Conservation (phyloP, 2,329 filamentous ascomycete species). For the Colletotrichum viniferum region DNA sequence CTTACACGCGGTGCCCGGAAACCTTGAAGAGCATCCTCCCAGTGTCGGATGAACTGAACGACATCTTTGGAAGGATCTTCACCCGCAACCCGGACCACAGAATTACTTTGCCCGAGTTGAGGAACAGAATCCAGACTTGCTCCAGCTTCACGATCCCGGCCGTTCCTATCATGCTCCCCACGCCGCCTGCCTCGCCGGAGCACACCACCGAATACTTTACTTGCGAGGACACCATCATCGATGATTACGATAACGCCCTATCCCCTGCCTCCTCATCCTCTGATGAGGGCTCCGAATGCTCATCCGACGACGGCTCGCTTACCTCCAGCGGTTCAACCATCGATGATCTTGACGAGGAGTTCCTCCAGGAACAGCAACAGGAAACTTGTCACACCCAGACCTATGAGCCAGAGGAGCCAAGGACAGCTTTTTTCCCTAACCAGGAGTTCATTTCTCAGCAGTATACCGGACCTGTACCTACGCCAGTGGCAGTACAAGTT, state of each 20-base stretch:
- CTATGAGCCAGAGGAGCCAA: slow-evolving; percentile 51
- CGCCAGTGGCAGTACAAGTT: slow-evolving; percentile 26
- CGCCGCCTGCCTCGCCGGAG: slow-evolving; percentile 48
- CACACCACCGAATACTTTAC: slow-evolving; percentile 49
- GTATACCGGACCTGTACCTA: slow-evolving; percentile 44
- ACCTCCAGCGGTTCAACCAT: slow-evolving; percentile 58
- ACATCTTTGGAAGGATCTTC: slow-evolving; percentile 87
- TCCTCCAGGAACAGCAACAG: slow-evolving; percentile 48
- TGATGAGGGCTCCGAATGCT: slow-evolving; percentile 42
- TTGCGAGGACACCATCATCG: slow-evolving; percentile 48
- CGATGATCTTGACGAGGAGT: slow-evolving; percentile 56
- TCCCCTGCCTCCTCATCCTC: slow-evolving; percentile 52
- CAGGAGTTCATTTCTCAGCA: slow-evolving; percentile 53
- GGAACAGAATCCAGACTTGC: slow-evolving; percentile 77
- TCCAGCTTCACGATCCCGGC: slow-evolving; percentile 68
- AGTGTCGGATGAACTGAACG: slow-evolving; percentile 85
- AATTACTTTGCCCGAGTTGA: slow-evolving; percentile 81
- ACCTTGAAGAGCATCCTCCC: slow-evolving; percentile 95
- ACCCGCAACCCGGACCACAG: slow-evolving; percentile 82
- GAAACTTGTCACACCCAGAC: slow-evolving; percentile 46
- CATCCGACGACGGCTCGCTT: slow-evolving; percentile 61
- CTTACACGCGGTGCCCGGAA: slow-evolving; percentile 81
- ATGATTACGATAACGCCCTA: slow-evolving; percentile 49
- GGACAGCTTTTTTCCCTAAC: slow-evolving; percentile 41
- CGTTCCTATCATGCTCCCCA: slow-evolving; percentile 36